Evolutionary conservation across 371 early-diverging fungal genomes (phyloP), one percentile per base, ranked within the genome.

Genomic region (Mucor mucedo): DNA sequence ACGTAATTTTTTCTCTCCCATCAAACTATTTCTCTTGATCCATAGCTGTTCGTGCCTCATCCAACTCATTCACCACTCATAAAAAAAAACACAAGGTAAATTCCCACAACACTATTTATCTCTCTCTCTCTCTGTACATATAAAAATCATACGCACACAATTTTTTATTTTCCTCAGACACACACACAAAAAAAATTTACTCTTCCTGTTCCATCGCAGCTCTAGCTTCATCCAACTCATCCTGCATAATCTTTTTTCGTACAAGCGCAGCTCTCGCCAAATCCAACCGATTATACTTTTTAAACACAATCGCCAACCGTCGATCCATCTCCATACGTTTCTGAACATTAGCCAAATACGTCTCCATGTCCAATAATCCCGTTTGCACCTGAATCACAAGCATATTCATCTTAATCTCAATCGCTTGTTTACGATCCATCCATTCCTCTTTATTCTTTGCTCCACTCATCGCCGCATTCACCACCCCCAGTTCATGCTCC

Each of bases 351-450:
- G 78, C 68, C 16, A 91, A 73, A 63, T 93, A 88, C 3, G 68
- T 83, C 5, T 83, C 85, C 87, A 95, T 90, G n/a, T 91, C 88
- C 55, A 95, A 63, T 50, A 81, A 68, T 1, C 93, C 93, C 4
- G 89, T 82, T 66, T 91, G 89, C 5, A 93, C 93, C 66, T 88
- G 80, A 7, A 91, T 81, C 14, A 91, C 88, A n/a, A 95, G 80
- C 77, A 93, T 73, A 62, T 91, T 88, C 86, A 91, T 87, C 69
- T 92, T 91, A 64, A 93, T 84, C 54, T 93, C 89, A 41, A 90
- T 77, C 9, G 85, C 87, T 57, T 78, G 79, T 63, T 89, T 82
- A 44, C 89, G 70, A 68, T 91, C 91, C 55, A 77, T 67, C 45
- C 88, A 71, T 32, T 91, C 91, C 0, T 91, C 92, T 33, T 71